Percentiles rank a stretch among this genome's conserved stretches.
Evolutionary conservation across 2,329 filamentous ascomycete genomes (phyloP).

Genomic region (Cercospora sp.): DNA sequence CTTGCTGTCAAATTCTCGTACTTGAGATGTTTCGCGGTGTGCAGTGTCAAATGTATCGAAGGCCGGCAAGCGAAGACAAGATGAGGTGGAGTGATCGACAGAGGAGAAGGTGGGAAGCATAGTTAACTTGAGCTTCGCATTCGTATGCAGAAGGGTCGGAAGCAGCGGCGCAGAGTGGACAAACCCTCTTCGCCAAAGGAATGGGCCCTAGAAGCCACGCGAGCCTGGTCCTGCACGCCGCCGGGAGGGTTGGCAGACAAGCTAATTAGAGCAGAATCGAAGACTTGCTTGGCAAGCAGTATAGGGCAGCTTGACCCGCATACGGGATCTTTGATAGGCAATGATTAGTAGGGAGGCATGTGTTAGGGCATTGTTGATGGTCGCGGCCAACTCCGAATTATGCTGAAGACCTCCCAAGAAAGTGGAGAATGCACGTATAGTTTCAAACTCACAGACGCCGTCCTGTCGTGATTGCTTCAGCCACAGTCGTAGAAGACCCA

Average conservation of each 20-base stretch:
- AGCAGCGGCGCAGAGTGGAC: neutral
- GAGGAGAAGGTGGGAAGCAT: neutral
- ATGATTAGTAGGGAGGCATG: neutral
- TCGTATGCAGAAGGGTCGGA: neutral
- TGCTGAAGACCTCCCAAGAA: neutral
- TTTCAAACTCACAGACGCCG: neutral
- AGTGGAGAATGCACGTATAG: neutral
- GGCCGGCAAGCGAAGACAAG: neutral
- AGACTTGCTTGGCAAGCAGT: neutral
- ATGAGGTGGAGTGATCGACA: neutral
- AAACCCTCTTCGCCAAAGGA: slow-evolving; percentile 3
- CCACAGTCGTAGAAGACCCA: neutral
- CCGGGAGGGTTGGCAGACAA: slow-evolving; percentile 4
- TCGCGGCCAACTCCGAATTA: neutral
- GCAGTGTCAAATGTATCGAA: neutral
- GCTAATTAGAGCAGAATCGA: neutral
- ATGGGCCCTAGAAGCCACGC: slow-evolving; percentile 10
- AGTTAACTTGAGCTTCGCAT: neutral
- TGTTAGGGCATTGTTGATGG: neutral
- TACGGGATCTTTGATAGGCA: neutral
- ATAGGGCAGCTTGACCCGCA: slow-evolving; percentile 1
- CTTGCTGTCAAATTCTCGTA: neutral
- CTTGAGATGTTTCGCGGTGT: neutral
- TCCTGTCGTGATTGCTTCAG: neutral
- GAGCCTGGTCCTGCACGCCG: slow-evolving; percentile 4